Evolutionary conservation across 2,329 filamentous ascomycete genomes (phyloP).

Genomic region (Orbilia oligospora): DNA sequence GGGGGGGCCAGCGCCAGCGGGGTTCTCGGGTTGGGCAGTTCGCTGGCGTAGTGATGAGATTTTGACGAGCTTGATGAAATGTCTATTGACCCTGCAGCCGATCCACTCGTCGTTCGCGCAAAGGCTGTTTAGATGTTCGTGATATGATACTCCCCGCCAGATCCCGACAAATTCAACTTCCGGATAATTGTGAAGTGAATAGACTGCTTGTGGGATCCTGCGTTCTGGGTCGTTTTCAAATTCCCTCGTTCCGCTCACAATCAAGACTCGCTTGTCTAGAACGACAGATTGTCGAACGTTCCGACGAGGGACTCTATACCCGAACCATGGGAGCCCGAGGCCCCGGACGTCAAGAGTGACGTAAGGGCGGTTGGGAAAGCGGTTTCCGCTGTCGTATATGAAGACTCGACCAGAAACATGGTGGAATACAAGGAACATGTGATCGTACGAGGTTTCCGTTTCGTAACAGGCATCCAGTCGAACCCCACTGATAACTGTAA

Average conservation of each 20-base stretch:
- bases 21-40: background rate
- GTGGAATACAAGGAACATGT: slow-evolving; percentile 60
- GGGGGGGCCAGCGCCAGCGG: background rate
- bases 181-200: slow-evolving; percentile 55
- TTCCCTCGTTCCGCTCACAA: slow-evolving; percentile 49
- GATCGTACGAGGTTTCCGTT: slow-evolving; percentile 59
- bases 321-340: slow-evolving; percentile 51
- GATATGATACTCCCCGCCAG: slow-evolving; percentile 54
- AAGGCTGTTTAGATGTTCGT: slow-evolving; percentile 53
- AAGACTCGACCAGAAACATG: slow-evolving; percentile 52
- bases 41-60: slow-evolving; percentile 40
- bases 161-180: slow-evolving; percentile 44
- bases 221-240: slow-evolving; percentile 51
- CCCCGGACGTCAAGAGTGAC: slow-evolving; percentile 49
- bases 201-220: slow-evolving; percentile 56
- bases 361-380: slow-evolving; percentile 42
- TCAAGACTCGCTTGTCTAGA: slow-evolving; percentile 52
- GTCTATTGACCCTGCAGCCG: slow-evolving; percentile 49
- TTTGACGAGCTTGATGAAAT: slow-evolving; percentile 54
- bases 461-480: slow-evolving; percentile 58
- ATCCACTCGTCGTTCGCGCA: slow-evolving; percentile 60
- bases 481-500: slow-evolving; percentile 55
- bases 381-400: slow-evolving; percentile 59
- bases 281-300: slow-evolving; percentile 58
- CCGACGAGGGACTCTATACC: slow-evolving; percentile 34